A percentile compares a stretch with the other conserved stretches of the same genome.
Evolutionary conservation across 2,329 filamentous ascomycete species (phyloP).

Genomic region (Fusarium duplospermum): DNA sequence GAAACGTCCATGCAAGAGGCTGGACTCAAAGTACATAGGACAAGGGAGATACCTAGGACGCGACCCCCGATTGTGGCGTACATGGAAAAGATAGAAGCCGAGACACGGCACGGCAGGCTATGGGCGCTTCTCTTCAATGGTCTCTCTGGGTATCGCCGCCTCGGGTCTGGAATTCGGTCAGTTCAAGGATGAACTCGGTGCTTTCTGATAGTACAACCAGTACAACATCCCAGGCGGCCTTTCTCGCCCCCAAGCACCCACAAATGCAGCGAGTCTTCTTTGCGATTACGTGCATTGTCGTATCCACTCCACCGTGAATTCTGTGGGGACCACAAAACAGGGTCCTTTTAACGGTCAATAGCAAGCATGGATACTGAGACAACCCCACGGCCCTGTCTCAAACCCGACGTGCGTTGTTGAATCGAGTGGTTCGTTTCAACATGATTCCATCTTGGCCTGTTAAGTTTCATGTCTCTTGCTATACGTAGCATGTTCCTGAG

Average conservation of each 20-base stretch:
- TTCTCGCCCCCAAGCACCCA: background rate
- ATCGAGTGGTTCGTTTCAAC: constrained; percentile 15
- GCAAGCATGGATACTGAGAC: constrained; percentile 15
- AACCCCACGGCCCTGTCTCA: constrained; percentile 19
- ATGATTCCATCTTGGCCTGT: background rate
- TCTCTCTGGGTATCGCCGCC: background rate
- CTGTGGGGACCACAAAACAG: constrained; percentile 18
- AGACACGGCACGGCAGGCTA: constrained; percentile 22
- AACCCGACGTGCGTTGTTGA: constrained; percentile 10
- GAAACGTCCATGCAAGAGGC: constrained; percentile 6
- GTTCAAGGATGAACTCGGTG: background rate
- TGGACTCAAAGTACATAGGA: constrained; percentile 5
- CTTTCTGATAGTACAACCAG: background rate
- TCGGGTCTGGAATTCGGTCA: background rate
- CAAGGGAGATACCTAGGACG: constrained; percentile 4
- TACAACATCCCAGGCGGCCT: background rate
- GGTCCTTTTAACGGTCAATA: constrained; percentile 29
- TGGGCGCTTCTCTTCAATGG: background rate
- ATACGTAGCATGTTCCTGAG: background rate
- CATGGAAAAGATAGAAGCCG: constrained; percentile 17
- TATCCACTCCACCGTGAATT: constrained; percentile 23
- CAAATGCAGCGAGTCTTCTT: background rate
- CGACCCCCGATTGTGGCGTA: constrained; percentile 20
- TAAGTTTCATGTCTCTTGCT: background rate
- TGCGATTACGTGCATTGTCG: constrained; percentile 20